phyloP scores from a whole-genome alignment of 768 basidiomycete genomes.

The Albatrellus ellisii region DNA sequence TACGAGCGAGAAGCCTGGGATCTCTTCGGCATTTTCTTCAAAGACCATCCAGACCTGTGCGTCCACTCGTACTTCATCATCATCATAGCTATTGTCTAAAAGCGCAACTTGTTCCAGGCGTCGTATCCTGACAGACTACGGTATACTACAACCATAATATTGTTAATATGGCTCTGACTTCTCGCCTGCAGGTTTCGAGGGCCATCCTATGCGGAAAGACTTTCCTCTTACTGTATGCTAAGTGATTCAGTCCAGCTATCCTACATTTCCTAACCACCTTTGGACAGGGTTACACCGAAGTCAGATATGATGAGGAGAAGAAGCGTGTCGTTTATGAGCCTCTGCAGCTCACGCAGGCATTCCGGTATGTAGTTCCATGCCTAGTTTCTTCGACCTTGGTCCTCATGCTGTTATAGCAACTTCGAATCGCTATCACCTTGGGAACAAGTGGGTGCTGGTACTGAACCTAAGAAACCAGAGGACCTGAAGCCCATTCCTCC shows the following conservation, averaged over 20 bases:
- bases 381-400: background rate
- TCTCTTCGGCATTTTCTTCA: slow-evolving; percentile 94
- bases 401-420: slow-evolving; percentile 41
- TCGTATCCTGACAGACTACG: slow-evolving; percentile 96
- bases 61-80: slow-evolving; percentile 20
- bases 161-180: slow-evolving; percentile 7
- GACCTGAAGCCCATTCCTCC: slow-evolving; percentile 68
- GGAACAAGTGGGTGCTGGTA: slow-evolving; percentile 81
- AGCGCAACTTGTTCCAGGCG: slow-evolving; percentile 38
- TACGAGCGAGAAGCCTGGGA: slow-evolving; percentile 99
- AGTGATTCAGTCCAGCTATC: background rate
- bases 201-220: slow-evolving; percentile 94
- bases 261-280: slow-evolving; percentile 1
- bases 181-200: slow-evolving; percentile 79
- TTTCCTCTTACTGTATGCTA: slow-evolving; percentile 91
- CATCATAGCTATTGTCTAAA: slow-evolving; percentile 2
- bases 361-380: slow-evolving; percentile 46
- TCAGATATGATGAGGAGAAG: slow-evolving; percentile 94
- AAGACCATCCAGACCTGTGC: slow-evolving; percentile 89
- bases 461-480: slow-evolving; percentile 42
- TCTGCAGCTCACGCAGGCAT: slow-evolving; percentile 93
- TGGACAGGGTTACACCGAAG: slow-evolving; percentile 88
- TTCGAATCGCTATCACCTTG: slow-evolving; percentile 89
- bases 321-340: slow-evolving; percentile 98
- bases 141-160: slow-evolving; percentile 24